Evolutionary conservation across 495 filamentous ascomycete genomes (phyloP).

Genomic region (Daldinia caldariorum): DNA sequence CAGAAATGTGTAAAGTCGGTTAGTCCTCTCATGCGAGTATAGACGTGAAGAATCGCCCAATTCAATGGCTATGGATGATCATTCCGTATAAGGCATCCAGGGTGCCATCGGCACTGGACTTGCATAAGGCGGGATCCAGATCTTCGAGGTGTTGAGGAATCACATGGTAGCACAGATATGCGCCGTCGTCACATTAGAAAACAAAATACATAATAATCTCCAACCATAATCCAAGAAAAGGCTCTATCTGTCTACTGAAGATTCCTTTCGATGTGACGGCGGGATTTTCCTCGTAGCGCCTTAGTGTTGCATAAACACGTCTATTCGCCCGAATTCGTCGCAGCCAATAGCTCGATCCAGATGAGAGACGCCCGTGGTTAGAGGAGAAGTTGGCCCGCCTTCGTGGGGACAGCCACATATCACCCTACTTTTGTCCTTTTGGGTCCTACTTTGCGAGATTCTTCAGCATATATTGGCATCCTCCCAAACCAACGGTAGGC

Average conservation of each 20-base stretch:
- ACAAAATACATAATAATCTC: neutral
- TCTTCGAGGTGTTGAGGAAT: neutral
- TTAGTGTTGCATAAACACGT: slow-evolving; percentile 9
- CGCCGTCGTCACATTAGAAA: neutral
- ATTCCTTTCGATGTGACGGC: slow-evolving; percentile 6
- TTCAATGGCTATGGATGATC: neutral
- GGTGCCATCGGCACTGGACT: slow-evolving; percentile 2
- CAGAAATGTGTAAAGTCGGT: neutral
- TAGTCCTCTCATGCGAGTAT: neutral
- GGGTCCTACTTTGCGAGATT: neutral
- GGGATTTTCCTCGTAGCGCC: slow-evolving; percentile 8
- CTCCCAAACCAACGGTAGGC: neutral
- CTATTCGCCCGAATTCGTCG: neutral
- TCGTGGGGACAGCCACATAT: neutral
- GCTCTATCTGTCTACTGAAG: neutral
- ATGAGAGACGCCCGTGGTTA: neutral
- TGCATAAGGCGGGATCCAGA: slow-evolving; percentile 11
- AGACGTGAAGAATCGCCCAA: neutral
- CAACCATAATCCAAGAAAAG: neutral
- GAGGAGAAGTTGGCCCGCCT: neutral
- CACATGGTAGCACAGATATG: slow-evolving; percentile 8
- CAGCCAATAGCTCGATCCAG: slow-evolving; percentile 7
- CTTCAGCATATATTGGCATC: slow-evolving; percentile 7
- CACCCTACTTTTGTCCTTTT: neutral
- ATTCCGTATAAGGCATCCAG: slow-evolving; percentile 3